Conservation (phyloP, 169 alveolate species). For the Plasmodium cynomolgi region DNA sequence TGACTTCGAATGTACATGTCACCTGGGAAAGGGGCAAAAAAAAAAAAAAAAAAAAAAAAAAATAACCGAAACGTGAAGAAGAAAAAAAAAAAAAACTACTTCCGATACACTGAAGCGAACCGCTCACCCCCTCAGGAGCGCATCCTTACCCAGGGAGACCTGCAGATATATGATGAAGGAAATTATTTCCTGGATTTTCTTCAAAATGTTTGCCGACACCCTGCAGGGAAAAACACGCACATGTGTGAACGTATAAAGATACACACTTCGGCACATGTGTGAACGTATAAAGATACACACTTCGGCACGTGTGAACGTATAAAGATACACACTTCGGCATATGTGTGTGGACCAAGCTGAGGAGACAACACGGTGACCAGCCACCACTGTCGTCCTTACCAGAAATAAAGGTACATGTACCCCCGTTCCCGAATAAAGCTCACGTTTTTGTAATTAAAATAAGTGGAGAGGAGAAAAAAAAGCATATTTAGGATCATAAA, state of each 20-base stretch:
- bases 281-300: background rate
- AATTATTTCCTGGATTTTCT: conserved; percentile 59
- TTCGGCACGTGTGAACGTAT: background rate
- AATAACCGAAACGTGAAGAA: background rate
- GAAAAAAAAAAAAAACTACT: background rate
- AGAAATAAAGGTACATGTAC: conserved; percentile 50
- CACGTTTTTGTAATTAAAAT: conserved; percentile 58
- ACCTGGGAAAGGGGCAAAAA: conserved; percentile 8
- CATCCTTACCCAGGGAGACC: conserved; percentile 50
- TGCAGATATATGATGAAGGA: conserved; percentile 68
- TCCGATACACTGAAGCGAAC: background rate
- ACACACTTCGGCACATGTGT: background rate
- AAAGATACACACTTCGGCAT: background rate
- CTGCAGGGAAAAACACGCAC: conserved; percentile 3
- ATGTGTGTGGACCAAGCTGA: background rate
- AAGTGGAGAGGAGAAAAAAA: conserved; percentile 54
- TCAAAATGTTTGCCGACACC: conserved; percentile 60
- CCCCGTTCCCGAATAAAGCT: conserved; percentile 47
- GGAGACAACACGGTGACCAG: background rate
- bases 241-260: background rate
- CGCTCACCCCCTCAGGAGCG: background rate
- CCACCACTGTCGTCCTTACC: conserved; percentile 19
- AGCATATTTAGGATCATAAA: conserved; percentile 63
- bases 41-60: background rate
- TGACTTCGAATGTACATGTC: conserved; percentile 66